phyloP scores from a whole-genome alignment of 352 stramenopile genomes.

The Phytopythium ostracodes region DNA sequence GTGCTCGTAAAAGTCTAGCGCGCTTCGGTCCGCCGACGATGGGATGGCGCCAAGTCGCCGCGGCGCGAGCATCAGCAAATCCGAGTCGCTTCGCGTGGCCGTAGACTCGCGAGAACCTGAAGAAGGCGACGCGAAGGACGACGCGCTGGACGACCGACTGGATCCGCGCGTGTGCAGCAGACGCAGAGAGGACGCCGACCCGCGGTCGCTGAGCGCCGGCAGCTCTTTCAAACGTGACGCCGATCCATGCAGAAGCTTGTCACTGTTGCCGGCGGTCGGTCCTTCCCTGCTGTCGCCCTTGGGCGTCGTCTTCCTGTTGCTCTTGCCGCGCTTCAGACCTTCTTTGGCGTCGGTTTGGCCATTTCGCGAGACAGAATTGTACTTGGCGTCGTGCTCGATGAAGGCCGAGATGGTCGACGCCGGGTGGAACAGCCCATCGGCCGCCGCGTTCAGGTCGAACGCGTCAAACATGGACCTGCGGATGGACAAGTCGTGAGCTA shows the following conservation, averaged over 20 bases:
- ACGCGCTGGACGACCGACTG: conserved; percentile 14
- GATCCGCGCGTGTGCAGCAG: conserved; percentile 10
- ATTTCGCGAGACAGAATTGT: conserved; percentile 12
- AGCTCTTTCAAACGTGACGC: background rate
- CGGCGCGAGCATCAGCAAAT: conserved; percentile 58
- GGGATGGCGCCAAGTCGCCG: conserved; percentile 34
- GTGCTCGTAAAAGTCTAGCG: conserved; percentile 49
- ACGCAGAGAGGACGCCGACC: background rate
- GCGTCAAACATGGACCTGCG: conserved; percentile 49
- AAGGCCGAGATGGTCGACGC: conserved; percentile 75
- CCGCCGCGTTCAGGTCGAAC: conserved; percentile 55
- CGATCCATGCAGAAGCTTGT: background rate
- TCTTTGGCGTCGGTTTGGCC: background rate
- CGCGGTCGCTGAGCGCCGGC: background rate
- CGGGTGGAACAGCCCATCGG: conserved; percentile 73
- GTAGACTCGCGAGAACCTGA: conserved; percentile 12
- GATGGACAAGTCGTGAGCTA: background rate
- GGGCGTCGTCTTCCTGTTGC: background rate
- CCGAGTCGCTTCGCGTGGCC: conserved; percentile 53
- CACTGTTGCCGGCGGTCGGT: background rate
- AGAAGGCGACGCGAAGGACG: conserved; percentile 10
- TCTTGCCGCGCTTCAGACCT: background rate
- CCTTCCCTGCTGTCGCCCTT: background rate
- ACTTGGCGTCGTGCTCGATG: conserved; percentile 74
- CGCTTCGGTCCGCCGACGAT: conserved; percentile 47